Evolutionary conservation across 306 rosid genomes (phyloP), one percentile per base, ranked within the genome.

Genomic region (Phaseolus lunatus): DNA sequence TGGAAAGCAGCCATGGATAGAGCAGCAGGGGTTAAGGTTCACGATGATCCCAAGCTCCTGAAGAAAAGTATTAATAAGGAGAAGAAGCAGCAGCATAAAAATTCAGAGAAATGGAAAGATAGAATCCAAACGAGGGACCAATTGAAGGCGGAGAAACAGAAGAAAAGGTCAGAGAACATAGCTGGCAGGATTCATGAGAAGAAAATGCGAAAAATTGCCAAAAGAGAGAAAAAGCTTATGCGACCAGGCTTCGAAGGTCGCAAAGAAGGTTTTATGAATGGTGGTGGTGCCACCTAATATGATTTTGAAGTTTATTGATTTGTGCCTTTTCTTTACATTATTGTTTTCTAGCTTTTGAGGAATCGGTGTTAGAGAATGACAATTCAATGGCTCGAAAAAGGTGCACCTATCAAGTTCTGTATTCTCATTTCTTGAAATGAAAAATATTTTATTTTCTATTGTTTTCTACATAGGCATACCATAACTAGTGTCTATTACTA

Each of bases 201-300:
- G 94, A 90, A 90, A 84, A 80, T 64, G 90, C 82, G 88, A 7
- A 83, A 75, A 69, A 94, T 92, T 27, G 96, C 91, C 0, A 90
- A 92, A 84, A 85, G 98, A 79, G 98, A 94, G 91, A 94, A 88
- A 77, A 94, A 94, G 83, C 93, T 94, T 27, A 62, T 94, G 91
- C 83, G 91, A 39, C 97, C 96, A 1, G 97, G 98, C 22, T 92
- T 92, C 72, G 97, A 94, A 84, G 97, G 97, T 78, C 92, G 90
- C 67, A 92, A 88, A 83, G 94, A 88, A 58, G 94, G 96, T 37
- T 94, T 90, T 67, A 78, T 94, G 23, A 91, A 86, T 31, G 78
- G 62, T 22, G 71, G 63, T 31, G 72, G 67, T 67, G 45, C 80
- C 20, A 69, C 76, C 49, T 81, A 81, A 47, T 7, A 47, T 67